Evolutionary conservation across 164 flowering plant species (phyloP), one percentile per base, ranked within the genome.

Genomic region (Sedum album): DNA sequence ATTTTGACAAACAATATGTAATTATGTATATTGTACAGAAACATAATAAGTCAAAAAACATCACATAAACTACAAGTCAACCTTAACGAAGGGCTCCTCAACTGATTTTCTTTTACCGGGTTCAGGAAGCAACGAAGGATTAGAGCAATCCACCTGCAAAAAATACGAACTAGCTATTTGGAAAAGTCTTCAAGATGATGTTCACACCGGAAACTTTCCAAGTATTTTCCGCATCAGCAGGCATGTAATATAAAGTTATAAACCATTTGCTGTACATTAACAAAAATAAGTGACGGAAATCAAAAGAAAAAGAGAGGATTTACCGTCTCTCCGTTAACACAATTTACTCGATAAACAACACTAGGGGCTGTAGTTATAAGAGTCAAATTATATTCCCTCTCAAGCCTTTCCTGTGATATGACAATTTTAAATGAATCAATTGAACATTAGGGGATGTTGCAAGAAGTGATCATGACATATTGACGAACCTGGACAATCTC

Each of bases 351-450:
- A 76, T 94, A 94, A 26, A 94, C 99, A 66, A 94, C 99, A 81
- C 97, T 94, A 39, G 99, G 99, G 23, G 99, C 99, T 66, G 99
- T 94, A 68, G 97, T 91, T 72, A 94, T 94, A 51, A 94, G 78
- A 63, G 73, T 77, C 76, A 94, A 78, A 75, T 90, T 90, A 80
- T 94, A 94, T 68, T 94, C 99, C 69, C 99, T 85, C 81, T 94
- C 99, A 77, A 94, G 93, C 81, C 99, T 86, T 85, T 94, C 99
- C 99, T 94, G 97, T 70, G 76, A 78, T 38, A 69, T 67, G 26
- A 28, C 33, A 44, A 26, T 25, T 11, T n/a, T 46, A 15, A 23
- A 33, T 5, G 13, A 42, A 26, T 18, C 23, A 9, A 9, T 7
- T 30, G 15, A 39, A 17, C 65, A 64, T 28, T 20, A 21, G 20